Base-by-base conservation (phyloP, 106 monocot genomes). In the Apostasia ramifera region DNA sequence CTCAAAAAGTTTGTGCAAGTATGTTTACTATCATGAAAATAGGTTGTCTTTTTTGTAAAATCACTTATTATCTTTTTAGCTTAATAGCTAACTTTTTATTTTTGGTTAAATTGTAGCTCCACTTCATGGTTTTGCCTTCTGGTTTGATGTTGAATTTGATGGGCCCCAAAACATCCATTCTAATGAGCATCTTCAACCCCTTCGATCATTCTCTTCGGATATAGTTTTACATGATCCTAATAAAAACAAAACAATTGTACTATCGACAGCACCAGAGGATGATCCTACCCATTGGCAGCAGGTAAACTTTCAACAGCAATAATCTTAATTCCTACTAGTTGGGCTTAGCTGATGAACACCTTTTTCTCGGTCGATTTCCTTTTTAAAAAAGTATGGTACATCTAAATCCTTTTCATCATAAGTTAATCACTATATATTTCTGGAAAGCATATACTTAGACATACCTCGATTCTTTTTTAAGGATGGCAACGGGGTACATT, bases 261-360 rank as follows among this genome's bases (percentile, higher is more conserved):
- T 98, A 9, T 98, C 98, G 38, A 98, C 98, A 55, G 98, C 98
- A 15, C 98, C 98, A 38, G 98, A 98, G 79, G 98, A 98, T 79
- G 75, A 67, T 15, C 98, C 98, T 8, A 98, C 98, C 26, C 98
- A 98, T 73, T 98, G 98, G 98, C 93, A 98, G 68, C 98, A 98
- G 84, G 98, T 98, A 78, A 45, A 47, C 46, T 48, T 48, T 48
- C 47, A 65, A 11, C 4, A 0, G 2, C 65, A 6, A 0, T 26
- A 26, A 26, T 26, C 26, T 26, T 26, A 26, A 26, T 26, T 26
- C 26, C 26, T 26, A 26, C 26, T 26, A 26, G 26, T 26, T 26
- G 26, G 26, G 26, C 26, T 26, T 26, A 26, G 26, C 26, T 26
- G 26, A 26, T 26, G 26, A 26, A 26, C 26, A 26, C 0, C 26